These are phyloP conservation scores for Paramecium bursaria DNA, from an alignment of 73 alveolate genomes.

Conservation along the genomic window DNA sequence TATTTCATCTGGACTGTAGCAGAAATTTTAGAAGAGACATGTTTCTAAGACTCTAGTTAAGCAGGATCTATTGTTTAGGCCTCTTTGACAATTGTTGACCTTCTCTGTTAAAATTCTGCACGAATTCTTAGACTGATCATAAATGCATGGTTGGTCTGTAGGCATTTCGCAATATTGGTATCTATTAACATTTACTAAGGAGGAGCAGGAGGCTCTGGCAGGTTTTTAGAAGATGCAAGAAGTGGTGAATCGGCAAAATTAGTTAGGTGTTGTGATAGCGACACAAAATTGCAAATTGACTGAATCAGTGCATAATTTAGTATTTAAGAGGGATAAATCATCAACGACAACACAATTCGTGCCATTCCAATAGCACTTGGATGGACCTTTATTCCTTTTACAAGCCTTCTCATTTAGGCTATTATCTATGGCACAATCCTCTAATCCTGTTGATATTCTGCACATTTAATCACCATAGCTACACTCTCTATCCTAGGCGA, in stretches of 20 bases:
- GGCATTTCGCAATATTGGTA: constrained; percentile 29
- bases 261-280: constrained; percentile 17
- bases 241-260: constrained; percentile 2
- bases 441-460: not conserved
- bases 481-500: not conserved
- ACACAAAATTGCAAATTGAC: constrained; percentile 22
- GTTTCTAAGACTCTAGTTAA: not conserved
- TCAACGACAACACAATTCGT: no score
- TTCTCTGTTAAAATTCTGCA: no score
- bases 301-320: not conserved
- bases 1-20: not conserved
- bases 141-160: constrained; percentile 36
- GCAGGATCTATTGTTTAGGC: not conserved
- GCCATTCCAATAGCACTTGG: not conserved
- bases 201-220: not conserved
- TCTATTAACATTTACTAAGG: constrained; percentile 15
- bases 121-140: not conserved
- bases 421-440: not conserved
- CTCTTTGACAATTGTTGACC: not conserved
- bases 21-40: not conserved
- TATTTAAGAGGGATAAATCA: no score
- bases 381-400: not conserved
- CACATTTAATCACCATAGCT: not conserved
- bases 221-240: not conserved
- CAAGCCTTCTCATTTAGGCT: not conserved